Conservation (phyloP, 1,284 basidiomycete species). For the Leccinum olivaceoglutinosum region DNA sequence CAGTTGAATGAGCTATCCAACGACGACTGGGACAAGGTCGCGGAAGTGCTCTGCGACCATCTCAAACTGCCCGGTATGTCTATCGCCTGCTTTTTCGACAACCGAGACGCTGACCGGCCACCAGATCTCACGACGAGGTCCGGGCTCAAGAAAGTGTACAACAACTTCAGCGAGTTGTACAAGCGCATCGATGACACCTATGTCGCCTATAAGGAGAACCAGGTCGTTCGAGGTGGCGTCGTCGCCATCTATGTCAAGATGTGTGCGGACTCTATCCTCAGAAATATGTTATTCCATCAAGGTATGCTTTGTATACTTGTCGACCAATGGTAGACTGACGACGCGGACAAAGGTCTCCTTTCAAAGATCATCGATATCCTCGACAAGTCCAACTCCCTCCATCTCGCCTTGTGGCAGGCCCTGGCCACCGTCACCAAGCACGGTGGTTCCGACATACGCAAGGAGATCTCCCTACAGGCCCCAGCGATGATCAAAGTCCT, state of each 20-base stretch:
- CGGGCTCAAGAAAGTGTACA: constrained; percentile 56
- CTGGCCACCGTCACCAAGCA: constrained; percentile 55
- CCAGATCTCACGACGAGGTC: constrained; percentile 48
- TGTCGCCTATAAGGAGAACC: constrained; percentile 31
- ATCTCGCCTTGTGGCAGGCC: constrained; percentile 48
- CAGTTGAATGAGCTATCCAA: constrained; percentile 17
- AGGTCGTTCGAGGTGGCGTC: constrained; percentile 44
- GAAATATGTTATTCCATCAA: constrained; percentile 49
- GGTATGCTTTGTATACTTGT: constrained; percentile 28
- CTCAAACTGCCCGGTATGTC: constrained; percentile 48
- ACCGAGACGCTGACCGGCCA: neutral
- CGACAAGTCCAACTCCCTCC: constrained; percentile 37
- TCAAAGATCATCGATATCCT: constrained; percentile 48
- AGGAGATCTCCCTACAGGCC: constrained; percentile 39
- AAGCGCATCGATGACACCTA: constrained; percentile 41
- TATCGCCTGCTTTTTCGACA: neutral
- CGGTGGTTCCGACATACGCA: constrained; percentile 42
- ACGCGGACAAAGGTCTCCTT: constrained; percentile 38
- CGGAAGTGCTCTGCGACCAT: constrained; percentile 40
- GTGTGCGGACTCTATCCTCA: constrained; percentile 50
- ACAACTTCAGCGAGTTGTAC: constrained; percentile 45
- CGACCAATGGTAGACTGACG: neutral
- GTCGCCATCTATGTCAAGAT: constrained; percentile 57
- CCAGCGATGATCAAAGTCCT: no score
- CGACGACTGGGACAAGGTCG: constrained; percentile 42